Evolutionary conservation across 345 rosid species (phyloP).

Genomic region (Salix dunnii): DNA sequence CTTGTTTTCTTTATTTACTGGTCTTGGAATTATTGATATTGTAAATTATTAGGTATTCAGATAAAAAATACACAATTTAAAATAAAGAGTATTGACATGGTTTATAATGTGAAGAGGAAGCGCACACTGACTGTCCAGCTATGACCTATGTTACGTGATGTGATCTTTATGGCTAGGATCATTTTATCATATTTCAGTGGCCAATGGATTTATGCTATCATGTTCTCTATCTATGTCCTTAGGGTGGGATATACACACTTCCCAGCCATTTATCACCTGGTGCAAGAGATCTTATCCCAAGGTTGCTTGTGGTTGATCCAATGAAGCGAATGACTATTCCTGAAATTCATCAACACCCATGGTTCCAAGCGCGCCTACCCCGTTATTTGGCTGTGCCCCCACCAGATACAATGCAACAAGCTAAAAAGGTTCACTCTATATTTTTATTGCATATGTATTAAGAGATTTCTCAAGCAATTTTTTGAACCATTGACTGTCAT

Average conservation of each 20-base stretch:
- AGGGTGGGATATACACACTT: constrained; percentile 91
- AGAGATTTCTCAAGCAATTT: not conserved
- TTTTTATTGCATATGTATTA: not conserved
- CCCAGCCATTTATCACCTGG: constrained; percentile 91
- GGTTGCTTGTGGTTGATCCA: constrained; percentile 94
- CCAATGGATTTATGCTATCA: not conserved
- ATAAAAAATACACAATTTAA: too few relatives aligned
- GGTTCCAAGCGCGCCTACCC: constrained; percentile 88
- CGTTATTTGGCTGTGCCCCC: constrained; percentile 86
- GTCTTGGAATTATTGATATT: not conserved
- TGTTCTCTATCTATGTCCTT: not conserved
- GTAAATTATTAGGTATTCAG: not conserved
- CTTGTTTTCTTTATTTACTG: not conserved
- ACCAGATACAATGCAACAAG: constrained; percentile 73
- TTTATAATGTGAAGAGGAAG: too few relatives aligned
- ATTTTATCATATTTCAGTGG: not conserved
- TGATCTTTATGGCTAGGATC: not conserved
- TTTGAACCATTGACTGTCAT: not conserved
- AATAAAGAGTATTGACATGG: too few relatives aligned
- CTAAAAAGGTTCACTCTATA: constrained; percentile 54
- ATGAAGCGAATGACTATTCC: constrained; percentile 83
- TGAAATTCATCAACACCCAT: constrained; percentile 84
- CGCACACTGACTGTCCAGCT: not conserved
- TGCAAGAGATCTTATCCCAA: constrained; percentile 87
- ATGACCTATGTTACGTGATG: not conserved